These are phyloP conservation scores for button mushroom (Agaricus bisporus) DNA, from an alignment of 768 basidiomycete genomes.

Conservation along the genomic window DNA sequence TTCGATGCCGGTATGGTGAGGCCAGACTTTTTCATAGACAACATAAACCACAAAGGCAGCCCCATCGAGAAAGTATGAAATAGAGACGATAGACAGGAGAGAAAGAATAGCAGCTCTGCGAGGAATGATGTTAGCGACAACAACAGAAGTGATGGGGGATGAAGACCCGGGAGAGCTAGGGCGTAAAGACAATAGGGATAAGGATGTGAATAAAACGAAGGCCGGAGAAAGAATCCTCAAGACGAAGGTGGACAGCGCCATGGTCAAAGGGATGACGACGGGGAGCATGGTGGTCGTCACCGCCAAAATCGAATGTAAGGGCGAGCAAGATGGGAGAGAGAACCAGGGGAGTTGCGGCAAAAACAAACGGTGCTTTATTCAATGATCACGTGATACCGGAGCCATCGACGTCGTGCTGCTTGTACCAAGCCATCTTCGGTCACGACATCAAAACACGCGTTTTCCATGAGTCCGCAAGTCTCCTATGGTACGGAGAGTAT, in stretches of 20 bases:
- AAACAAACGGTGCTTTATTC: constrained; percentile 6
- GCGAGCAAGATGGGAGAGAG: constrained; percentile 9
- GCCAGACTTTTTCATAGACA: constrained; percentile 64
- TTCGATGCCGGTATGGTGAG: constrained; percentile 54
- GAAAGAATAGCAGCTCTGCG: constrained; percentile 71
- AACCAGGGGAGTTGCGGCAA: constrained; percentile 4
- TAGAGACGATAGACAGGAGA: constrained; percentile 61
- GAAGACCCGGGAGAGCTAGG: constrained; percentile 40
- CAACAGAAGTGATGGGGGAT: constrained; percentile 72
- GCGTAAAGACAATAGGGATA: constrained; percentile 52
- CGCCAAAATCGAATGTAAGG: constrained; percentile 4
- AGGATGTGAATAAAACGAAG: constrained; percentile 52
- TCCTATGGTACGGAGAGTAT: neutral
- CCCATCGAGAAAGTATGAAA: constrained; percentile 76
- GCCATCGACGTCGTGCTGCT: neutral
- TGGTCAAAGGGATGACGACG: constrained; percentile 14
- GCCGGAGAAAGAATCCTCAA: constrained; percentile 65
- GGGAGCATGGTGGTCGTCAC: constrained; percentile 24
- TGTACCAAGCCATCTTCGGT: constrained; percentile 1
- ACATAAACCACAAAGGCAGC: constrained; percentile 61
- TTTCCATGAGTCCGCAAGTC: neutral
- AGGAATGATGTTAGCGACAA: constrained; percentile 67
- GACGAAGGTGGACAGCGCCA: constrained; percentile 37
- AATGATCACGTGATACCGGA: constrained; percentile 3
- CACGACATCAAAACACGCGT: constrained; percentile 7